A percentile compares a stretch with the other conserved stretches of the same genome.
Evolutionary conservation across 345 rosid species (phyloP).

Genomic region (Eucalyptus erythrocorys): DNA sequence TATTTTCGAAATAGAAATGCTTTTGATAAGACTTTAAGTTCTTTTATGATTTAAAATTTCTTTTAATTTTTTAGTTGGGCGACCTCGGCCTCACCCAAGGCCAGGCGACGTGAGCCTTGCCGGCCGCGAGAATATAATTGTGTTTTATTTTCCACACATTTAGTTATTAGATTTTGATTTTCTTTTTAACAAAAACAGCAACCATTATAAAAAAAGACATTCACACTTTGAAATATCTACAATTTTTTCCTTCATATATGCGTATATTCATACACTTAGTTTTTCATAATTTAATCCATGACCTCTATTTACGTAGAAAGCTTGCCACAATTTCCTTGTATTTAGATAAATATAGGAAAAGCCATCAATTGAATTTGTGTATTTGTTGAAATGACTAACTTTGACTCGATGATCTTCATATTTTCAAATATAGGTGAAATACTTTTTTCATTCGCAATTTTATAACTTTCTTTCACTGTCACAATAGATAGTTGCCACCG

Average conservation of each 20-base stretch:
- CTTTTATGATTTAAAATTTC: too few relatives aligned
- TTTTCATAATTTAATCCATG: too few relatives aligned
- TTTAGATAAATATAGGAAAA: neutral
- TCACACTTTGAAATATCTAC: neutral
- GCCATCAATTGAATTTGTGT: neutral
- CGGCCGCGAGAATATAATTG: rapidly evolving
- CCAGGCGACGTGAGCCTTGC: too few relatives aligned
- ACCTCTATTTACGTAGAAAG: neutral
- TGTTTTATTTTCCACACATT: neutral
- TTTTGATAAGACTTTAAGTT: rapidly evolving
- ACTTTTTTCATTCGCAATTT: too few relatives aligned
- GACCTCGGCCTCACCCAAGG: too few relatives aligned
- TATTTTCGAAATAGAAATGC: rapidly evolving
- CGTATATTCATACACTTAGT: too few relatives aligned
- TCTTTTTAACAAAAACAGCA: neutral
- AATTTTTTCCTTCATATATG: too few relatives aligned
- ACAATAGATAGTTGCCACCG: too few relatives aligned
- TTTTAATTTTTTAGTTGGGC: too few relatives aligned
- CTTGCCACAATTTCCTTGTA: neutral
- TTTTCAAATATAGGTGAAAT: too few relatives aligned
- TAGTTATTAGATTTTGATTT: too few relatives aligned
- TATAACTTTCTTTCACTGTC: too few relatives aligned
- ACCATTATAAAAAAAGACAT: neutral
- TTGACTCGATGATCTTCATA: neutral
- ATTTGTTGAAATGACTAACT: neutral